Evolutionary conservation across 2,329 filamentous ascomycete genomes (phyloP), one percentile per base, ranked within the genome.

Genomic region (Pyrenophora seminiperda): DNA sequence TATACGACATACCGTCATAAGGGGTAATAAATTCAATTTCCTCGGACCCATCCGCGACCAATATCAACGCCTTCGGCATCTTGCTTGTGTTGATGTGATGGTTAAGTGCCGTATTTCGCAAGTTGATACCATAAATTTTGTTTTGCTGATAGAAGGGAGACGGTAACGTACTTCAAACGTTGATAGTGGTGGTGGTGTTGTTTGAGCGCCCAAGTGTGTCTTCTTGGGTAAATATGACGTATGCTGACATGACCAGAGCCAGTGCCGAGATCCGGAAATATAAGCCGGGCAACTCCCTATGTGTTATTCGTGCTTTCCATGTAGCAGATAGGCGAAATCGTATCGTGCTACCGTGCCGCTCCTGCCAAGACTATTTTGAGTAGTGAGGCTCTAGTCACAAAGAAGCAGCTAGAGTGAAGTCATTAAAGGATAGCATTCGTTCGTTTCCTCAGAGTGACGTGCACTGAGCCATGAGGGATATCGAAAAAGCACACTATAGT

Each of bases 1-100:
- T 20, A 4, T 10, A 15, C 5, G 18, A 34, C 60, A 18, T 59
- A 74, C 69, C 71, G 62, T 75, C 73, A 37, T 75, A 74, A 2
- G 71, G 65, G 4, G 71, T 74, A 6, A 75, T 70, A 40, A 74
- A 74, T 45, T 75, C 73, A 47, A 75, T 75, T 55, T 75, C 73
- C 54, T 75, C 73, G 0, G 65, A 66, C 31, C 73, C 73, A 57
- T 75, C 71, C 3, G 73, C 71, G 11, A 75, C 57, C 7, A 75
- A 59, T 3, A 75, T 65, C 11, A 75, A 54, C 14, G 71, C 72
- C 57, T 66, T 69, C 4, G 67, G 68, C 68, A 69, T 72, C 5
- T 14, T 59, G 20, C 13, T 27, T 27, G 9, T 27, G 3, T 3
- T 14, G 19, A 19, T 36, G 22, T 13, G 20, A n/a, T 38, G 27